Base-by-base conservation (phyloP, 805 yeast genomes). In the Candida qinlingensis region DNA sequence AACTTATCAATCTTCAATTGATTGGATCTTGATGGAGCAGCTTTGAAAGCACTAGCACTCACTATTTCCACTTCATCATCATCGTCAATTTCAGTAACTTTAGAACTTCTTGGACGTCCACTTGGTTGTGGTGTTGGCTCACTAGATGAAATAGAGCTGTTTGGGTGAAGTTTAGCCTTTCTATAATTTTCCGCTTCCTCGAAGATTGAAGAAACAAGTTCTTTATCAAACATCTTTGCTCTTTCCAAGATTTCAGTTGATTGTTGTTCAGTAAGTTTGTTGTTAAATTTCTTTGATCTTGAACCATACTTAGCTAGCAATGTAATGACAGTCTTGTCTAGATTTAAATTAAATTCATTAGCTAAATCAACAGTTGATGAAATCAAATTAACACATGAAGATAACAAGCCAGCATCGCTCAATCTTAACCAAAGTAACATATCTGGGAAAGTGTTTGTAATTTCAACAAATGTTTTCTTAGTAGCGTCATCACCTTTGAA, bases 381-480 rank as follows among this genome's bases (percentile, higher is more conserved):
- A 5, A 87, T 85, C 42, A 89, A 69, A 27, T 75, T 74, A 6
- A 87, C 91, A 71, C 96, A 88, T 1, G 88, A 77, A 28, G 75
- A 75, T 41, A 87, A 68, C 41, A 92, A 70, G 3, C 89, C 85
- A 6, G 78, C 71, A 64, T 91, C 97, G 50, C 92, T 88, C 42
- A 92, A 70, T 50, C 94, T 74, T 30, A 92, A 71, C 95, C 97
- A 87, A 37, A 81, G 83, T 34, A 87, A 73, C 72, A 87, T 81
- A 46, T 81, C 72, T 11, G 74, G 74, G 51, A 91, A 79, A 0
- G 94, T 79, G n/a, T 71, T 67, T 61, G 86, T 72, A 34, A 86
- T 74, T 28, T 74, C 74, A 8, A 68, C 62, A 48, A 85, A 75
- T n/a, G 85, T 60, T 19, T 66, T 63, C 46, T 55, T 52, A 8